Evolutionary conservation across 1,284 basidiomycete genomes (phyloP).

Genomic region (Marasmius fiardii): DNA sequence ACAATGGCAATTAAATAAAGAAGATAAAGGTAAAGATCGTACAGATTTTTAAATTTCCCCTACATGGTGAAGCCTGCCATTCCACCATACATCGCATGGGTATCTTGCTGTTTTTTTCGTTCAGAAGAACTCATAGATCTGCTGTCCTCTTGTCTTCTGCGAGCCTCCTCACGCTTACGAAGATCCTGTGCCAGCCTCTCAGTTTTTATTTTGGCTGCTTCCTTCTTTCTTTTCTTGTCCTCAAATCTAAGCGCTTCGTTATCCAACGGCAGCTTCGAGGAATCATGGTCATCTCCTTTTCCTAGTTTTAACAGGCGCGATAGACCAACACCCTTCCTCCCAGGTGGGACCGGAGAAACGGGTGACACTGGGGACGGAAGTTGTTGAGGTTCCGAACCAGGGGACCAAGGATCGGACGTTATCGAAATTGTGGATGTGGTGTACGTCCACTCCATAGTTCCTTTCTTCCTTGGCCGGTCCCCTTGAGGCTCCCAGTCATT

Average conservation of each 20-base stretch:
- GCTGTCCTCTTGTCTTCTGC: constrained; percentile 26
- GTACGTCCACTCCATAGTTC: constrained; percentile 1
- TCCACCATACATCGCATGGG: constrained; percentile 15
- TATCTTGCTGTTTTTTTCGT: constrained; percentile 10
- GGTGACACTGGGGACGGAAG: not conserved
- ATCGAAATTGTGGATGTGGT: not conserved
- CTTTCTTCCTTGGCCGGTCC: not conserved
- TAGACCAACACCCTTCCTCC: not conserved
- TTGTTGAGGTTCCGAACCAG: not conserved
- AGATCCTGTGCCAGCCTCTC: constrained; percentile 42
- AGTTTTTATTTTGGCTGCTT: constrained; percentile 34
- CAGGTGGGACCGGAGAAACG: not conserved
- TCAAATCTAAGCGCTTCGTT: constrained; percentile 46
- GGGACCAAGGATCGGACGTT: not conserved
- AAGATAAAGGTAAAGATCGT: constrained; percentile 1
- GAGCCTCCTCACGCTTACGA: constrained; percentile 28
- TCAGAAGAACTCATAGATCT: constrained; percentile 25
- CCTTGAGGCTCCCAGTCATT: not conserved
- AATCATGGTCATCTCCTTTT: not conserved
- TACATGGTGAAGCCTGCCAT: constrained; percentile 11
- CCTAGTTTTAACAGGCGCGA: constrained; percentile 7
- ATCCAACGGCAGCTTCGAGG: constrained; percentile 20
- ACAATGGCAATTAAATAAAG: constrained; percentile 6
- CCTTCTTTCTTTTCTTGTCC: constrained; percentile 44
- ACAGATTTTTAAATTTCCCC: not conserved